Percentiles rank a stretch among this genome's conserved stretches.
These are phyloP conservation scores for Chlorella ohadii DNA, from an alignment of 139 green algal species.

Conservation along the genomic window DNA sequence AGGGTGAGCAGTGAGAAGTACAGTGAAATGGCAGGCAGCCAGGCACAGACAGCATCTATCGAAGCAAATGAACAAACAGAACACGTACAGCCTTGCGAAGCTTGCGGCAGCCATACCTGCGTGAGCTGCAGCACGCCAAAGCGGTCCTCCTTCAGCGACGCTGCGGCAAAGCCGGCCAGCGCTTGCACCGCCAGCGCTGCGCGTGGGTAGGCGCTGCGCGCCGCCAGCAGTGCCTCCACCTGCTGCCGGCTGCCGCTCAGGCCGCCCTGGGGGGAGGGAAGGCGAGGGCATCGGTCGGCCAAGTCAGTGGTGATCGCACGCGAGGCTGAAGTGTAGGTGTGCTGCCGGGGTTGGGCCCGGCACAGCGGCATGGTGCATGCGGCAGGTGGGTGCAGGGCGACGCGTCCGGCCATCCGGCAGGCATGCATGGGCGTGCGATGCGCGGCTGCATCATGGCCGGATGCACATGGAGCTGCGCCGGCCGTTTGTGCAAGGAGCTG, in stretches of 20 bases:
- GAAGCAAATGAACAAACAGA: too few species aligned
- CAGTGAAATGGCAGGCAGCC: too few species aligned
- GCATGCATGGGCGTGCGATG: too few species aligned
- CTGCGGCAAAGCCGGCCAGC: constrained; percentile 25
- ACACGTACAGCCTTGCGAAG: too few species aligned
- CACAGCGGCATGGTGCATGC: not conserved
- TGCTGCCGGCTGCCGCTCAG: constrained; percentile 5
- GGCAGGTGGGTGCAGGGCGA: too few species aligned
- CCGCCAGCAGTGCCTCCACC: constrained; percentile 8
- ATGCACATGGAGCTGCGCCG: too few species aligned
- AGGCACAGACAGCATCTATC: too few species aligned
- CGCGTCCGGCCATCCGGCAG: too few species aligned
- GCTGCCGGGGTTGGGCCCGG: not conserved
- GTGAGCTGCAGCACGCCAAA: constrained; percentile 49
- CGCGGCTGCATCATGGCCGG: too few species aligned
- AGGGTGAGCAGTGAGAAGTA: not conserved
- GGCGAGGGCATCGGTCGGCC: too few species aligned
- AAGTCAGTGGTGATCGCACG: too few species aligned
- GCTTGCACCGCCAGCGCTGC: constrained; percentile 2
- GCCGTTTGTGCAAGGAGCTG: not conserved
- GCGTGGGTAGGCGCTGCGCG: constrained; percentile 26
- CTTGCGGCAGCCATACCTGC: not conserved
- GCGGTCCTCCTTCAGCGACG: constrained; percentile 35
- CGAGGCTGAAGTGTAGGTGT: not conserved
- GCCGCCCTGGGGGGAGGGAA: not conserved